Percentiles rank a stretch among this genome's conserved stretches.
Conservation (phyloP, 208 protist genomes). For the Leptomonas seymouri region DNA sequence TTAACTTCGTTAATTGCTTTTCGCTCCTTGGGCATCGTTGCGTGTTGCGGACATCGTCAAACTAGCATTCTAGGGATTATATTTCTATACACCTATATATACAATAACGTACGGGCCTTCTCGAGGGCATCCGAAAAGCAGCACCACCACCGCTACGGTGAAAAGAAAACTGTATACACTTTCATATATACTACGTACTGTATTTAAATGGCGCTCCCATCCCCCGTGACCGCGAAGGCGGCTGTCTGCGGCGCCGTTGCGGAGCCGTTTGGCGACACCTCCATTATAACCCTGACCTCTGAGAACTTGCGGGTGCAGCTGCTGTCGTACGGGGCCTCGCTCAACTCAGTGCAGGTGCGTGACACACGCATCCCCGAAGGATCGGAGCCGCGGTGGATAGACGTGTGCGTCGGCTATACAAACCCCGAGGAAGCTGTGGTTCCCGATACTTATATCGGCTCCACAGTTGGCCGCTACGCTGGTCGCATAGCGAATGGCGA, state of each 20-base stretch:
- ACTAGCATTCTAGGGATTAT: too few relatives aligned
- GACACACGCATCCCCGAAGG: constrained; percentile 32
- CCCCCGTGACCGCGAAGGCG: constrained; percentile 17
- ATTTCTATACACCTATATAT: too few relatives aligned
- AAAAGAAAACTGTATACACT: neutral
- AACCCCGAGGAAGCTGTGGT: constrained; percentile 40
- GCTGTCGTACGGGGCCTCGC: constrained; percentile 60
- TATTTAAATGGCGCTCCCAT: constrained; percentile 9
- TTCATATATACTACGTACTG: constrained; percentile 12
- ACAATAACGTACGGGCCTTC: too few relatives aligned
- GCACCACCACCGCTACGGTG: too few relatives aligned
- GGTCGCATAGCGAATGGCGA: constrained; percentile 68
- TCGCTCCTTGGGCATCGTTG: too few relatives aligned
- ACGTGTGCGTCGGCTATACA: constrained; percentile 58
- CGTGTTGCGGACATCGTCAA: too few relatives aligned
- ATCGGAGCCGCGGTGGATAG: constrained; percentile 41
- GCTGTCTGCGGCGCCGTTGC: constrained; percentile 26
- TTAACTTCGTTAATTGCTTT: too few relatives aligned
- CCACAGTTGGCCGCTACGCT: constrained; percentile 60
- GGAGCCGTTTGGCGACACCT: constrained; percentile 64
- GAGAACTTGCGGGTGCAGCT: constrained; percentile 65
- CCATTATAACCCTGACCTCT: constrained; percentile 52
- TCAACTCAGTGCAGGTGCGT: constrained; percentile 69
- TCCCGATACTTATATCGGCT: constrained; percentile 24
- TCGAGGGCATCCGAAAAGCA: too few relatives aligned